Evolutionary conservation across 2,329 filamentous ascomycete genomes (phyloP).

Genomic region (Nigrospora oryzae): DNA sequence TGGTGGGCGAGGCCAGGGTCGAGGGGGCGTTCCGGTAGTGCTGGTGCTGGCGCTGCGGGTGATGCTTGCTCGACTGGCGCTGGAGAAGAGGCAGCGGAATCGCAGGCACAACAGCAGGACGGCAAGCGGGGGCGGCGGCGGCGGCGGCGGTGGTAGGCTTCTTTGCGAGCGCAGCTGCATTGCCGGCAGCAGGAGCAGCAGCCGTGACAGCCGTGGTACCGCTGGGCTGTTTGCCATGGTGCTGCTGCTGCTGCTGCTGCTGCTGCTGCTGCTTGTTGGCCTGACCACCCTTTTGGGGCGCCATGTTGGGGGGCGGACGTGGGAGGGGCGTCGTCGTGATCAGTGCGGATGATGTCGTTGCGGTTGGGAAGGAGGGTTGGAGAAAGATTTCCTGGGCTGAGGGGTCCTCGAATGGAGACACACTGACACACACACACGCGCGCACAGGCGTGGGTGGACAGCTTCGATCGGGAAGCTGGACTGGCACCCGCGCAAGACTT

Average conservation of each 20-base stretch:
- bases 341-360: too few species aligned
- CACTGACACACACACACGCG: too few species aligned
- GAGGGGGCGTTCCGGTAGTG: conserved; percentile 4
- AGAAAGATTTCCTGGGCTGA: too few species aligned
- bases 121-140: conserved; percentile 2
- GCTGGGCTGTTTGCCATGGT: conserved; percentile 7
- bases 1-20: background rate
- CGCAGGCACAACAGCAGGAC: conserved; percentile 18
- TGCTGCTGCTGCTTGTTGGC: conserved; percentile 5
- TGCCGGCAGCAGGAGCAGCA: conserved; percentile 6
- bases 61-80: conserved; percentile 10
- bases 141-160: background rate
- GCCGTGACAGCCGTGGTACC: conserved; percentile 13
- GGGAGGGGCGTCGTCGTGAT: too few species aligned
- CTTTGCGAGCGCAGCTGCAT: conserved; percentile 7
- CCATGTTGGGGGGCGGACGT: conserved; percentile 12
- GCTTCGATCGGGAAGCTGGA: too few species aligned
- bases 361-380: too few species aligned
- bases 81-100: conserved; percentile 21
- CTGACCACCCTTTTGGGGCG: conserved; percentile 14
- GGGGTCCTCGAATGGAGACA: too few species aligned
- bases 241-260: conserved; percentile 6
- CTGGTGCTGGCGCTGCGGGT: conserved; percentile 3
- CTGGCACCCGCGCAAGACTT: too few species aligned
- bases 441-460: too few species aligned